Evolutionary conservation across 2,329 filamentous ascomycete genomes (phyloP).

Genomic region (Cladosporium sphaerospermum): DNA sequence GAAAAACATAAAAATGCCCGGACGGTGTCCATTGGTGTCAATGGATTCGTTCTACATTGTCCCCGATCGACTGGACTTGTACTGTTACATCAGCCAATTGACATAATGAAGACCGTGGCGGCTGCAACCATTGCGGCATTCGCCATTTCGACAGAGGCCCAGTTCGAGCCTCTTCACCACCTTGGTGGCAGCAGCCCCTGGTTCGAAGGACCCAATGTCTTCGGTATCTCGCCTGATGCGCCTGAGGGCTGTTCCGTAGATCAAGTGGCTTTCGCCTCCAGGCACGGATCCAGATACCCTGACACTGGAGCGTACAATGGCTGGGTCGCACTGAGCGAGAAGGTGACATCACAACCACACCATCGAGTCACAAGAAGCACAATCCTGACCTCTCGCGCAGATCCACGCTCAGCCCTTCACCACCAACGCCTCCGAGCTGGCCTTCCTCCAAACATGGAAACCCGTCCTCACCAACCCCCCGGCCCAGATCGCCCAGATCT

Average conservation of each 20-base stretch:
- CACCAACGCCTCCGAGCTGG: conserved; percentile 44
- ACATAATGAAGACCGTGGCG: conserved; percentile 2
- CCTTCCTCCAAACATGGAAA: conserved; percentile 55
- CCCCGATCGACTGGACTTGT: too few relatives aligned
- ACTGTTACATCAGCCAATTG: too few relatives aligned
- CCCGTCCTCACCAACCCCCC: conserved; percentile 50
- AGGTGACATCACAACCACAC: conserved; percentile 16
- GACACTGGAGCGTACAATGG: conserved; percentile 54
- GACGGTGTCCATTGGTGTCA: too few relatives aligned
- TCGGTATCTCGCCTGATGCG: conserved; percentile 48
- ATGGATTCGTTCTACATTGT: too few relatives aligned
- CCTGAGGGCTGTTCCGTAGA: conserved; percentile 55
- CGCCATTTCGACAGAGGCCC: neutral
- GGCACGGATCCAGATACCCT: conserved; percentile 59
- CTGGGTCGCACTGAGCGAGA: conserved; percentile 40
- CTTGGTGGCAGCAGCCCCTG: conserved; percentile 37
- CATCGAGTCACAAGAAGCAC: neutral
- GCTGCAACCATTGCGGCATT: conserved; percentile 10
- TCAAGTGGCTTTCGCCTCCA: conserved; percentile 53
- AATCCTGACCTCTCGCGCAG: conserved; percentile 26
- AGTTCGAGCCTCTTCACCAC: conserved; percentile 27
- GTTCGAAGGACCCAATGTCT: conserved; percentile 50
- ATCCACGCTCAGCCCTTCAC: conserved; percentile 51
- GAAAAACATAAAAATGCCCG: too few relatives aligned
- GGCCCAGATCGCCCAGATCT: conserved; percentile 53